Conservation (phyloP, 768 basidiomycete species). For the Mycena galopus region DNA sequence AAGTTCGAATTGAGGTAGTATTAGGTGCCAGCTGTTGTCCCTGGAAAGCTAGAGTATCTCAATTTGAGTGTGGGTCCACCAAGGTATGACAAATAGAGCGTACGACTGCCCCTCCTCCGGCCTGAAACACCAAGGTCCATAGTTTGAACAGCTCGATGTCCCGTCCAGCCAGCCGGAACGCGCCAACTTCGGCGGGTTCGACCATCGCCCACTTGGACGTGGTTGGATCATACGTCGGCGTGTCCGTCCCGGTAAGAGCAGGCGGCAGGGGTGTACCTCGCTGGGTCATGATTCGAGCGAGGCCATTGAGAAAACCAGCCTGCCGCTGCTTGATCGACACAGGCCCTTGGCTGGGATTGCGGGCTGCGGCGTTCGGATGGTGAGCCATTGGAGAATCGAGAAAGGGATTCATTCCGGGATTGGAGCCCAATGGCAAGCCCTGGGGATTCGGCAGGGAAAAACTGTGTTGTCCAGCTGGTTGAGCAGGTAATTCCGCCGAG, state of each 20-base stretch:
- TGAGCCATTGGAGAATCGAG: slow-evolving; percentile 62
- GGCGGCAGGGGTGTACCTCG: slow-evolving; percentile 80
- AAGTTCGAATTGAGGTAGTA: slow-evolving; percentile 70
- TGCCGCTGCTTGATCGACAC: slow-evolving; percentile 66
- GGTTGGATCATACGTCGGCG: slow-evolving; percentile 71
- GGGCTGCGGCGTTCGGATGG: slow-evolving; percentile 50
- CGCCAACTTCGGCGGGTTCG: slow-evolving; percentile 71
- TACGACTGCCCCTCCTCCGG: slow-evolving; percentile 76
- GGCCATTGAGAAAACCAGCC: slow-evolving; percentile 68
- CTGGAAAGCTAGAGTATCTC: slow-evolving; percentile 55
- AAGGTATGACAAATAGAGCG: slow-evolving; percentile 41
- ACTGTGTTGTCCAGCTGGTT: slow-evolving; percentile 56
- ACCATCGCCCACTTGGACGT: slow-evolving; percentile 75
- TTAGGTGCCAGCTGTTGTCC: slow-evolving; percentile 68
- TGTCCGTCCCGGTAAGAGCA: slow-evolving; percentile 72
- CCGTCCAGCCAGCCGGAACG: slow-evolving; percentile 77
- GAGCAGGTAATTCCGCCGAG: slow-evolving; percentile 70
- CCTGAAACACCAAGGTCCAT: slow-evolving; percentile 70
- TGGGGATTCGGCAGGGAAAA: slow-evolving; percentile 62
- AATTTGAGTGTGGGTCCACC: slow-evolving; percentile 31
- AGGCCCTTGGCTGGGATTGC: slow-evolving; percentile 50
- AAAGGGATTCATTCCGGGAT: slow-evolving; percentile 47
- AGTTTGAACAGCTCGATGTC: slow-evolving; percentile 84
- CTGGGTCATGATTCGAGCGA: slow-evolving; percentile 71
- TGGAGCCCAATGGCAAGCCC: slow-evolving; percentile 47